Evolutionary conservation across 306 rosid genomes (phyloP).

Genomic region (Cicer yamashitae): DNA sequence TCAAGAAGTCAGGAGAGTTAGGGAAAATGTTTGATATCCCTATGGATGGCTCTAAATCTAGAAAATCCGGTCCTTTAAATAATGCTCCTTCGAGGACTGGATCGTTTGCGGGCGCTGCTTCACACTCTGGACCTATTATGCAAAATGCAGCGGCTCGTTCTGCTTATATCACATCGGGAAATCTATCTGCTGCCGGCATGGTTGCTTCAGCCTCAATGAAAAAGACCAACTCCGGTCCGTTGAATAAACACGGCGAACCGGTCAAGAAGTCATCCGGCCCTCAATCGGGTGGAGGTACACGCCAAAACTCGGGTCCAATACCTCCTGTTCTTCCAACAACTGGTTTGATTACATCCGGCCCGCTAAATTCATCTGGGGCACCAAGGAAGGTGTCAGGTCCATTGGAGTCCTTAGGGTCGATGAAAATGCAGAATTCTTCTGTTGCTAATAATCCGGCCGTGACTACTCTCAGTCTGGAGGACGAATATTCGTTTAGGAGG

Average conservation of each 20-base stretch:
- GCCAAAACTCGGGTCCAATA: constrained; percentile 97
- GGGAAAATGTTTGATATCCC: constrained; percentile 99
- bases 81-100: constrained; percentile 85
- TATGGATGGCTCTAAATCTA: constrained; percentile 84
- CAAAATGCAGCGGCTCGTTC: constrained; percentile 78
- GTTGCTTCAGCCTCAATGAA: constrained; percentile 77
- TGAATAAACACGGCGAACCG: constrained; percentile 96
- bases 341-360: constrained; percentile 96
- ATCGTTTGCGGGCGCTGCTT: constrained; percentile 93
- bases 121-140: constrained; percentile 92
- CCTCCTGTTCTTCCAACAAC: constrained; percentile 94
- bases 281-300: constrained; percentile 95
- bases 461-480: constrained; percentile 77
- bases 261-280: constrained; percentile 96
- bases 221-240: constrained; percentile 93
- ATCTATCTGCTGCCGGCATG: constrained; percentile 71
- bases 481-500: constrained; percentile 81
- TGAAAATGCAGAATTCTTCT: constrained; percentile 65
- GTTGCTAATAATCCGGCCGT: constrained; percentile 79
- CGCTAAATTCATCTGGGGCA: constrained; percentile 94
- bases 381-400: constrained; percentile 98
- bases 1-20: constrained; percentile 90
- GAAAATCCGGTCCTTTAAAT: constrained; percentile 87
- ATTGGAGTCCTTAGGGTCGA: constrained; percentile 78
- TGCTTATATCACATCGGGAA: constrained; percentile 75